Base-by-base conservation (phyloP, 768 basidiomycete genomes). In the Amanita phalloides region DNA sequence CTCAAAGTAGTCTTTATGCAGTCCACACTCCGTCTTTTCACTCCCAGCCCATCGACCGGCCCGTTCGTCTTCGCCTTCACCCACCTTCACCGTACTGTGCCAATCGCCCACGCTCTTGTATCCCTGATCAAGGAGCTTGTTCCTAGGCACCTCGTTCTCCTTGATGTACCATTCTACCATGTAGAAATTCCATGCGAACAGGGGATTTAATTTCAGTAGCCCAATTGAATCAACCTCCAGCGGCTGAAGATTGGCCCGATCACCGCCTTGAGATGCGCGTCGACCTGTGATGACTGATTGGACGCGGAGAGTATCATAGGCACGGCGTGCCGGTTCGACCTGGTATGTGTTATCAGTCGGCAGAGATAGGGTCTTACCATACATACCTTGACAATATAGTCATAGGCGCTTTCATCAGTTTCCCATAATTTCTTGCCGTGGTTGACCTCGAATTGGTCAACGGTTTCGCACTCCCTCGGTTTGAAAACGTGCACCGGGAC, bases 21-120 rank as follows among this genome's bases (percentile, higher is more conserved):
- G 64, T 2, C 96, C 96, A 65, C 96, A 98, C 66, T 98, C 95
- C 2, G 90, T 90, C 76, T 98, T 99, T 54, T 76, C 74, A 63
- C 77, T 84, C 5, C 88, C 90, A 2, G 85, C 83, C 96, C 96
- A 99, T 49, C 96, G 71, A 1, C 95, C 95, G 1, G 86, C 82
- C 23, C 96, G 78, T 68, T 99, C 96, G 54, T 90, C 90, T 38
- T 86, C 78, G 0, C 78, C 83, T 54, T 82, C 83, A 58, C 66
- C 74, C 11, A 74, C 74, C 65, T 79, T 79, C n/a, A 65, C 66
- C 0, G 96, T 99, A 55, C 90, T 94, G 68, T 99, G 96, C 89
- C 94, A 95, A 67, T 99, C 96, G 3, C 96, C 96, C 56, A 99
- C 82, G 62, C 90, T 92, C 59, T 84, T 86, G 72, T 98, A 99